Evolutionary conservation across 1,284 basidiomycete genomes (phyloP), one percentile per base, ranked within the genome.

Genomic region (Lentinula novae-zelandiae): DNA sequence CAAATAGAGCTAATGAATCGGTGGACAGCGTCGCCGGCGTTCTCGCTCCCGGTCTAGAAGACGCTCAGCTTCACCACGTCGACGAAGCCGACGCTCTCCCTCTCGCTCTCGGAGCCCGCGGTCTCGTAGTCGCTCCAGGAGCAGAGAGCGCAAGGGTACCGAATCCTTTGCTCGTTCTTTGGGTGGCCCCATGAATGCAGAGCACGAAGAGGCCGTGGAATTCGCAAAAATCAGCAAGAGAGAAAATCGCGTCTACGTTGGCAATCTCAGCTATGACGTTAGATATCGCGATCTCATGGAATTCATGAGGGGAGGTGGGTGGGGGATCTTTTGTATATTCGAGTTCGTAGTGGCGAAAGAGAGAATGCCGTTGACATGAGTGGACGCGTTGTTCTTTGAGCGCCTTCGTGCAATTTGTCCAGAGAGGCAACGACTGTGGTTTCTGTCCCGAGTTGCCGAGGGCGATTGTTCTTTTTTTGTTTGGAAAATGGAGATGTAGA

Each of bases 211-310:
- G 73, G 93, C 93, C 13, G 87, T 85, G 68, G 93, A 93, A 71
- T 93, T 95, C 68, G 89, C 93, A 69, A 95, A 96, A 75, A 84
- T 89, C 71, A 95, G 92, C 87, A 93, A 96, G 82, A 88, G 94
- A 81, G 95, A 98, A 82, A 96, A 98, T 77, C 85, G 96, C 66
- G 94, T 98, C 70, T 98, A 99, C 72, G 94, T 98, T 74, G 96
- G 96, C 72, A 98, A 98, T 76, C 86, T 98, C 76, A 92, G 90
- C 73, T 98, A 97, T 83, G 93, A 96, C 75, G 93, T 95, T 86
- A 96, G 92, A 79, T 97, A 96, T 81, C 88, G 92, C 78, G 95
- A 97, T 81, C 83, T 98, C 78, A 94, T 95, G 85, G 92, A 95
- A 87, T 96, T 96, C 74, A 96, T 96, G 93, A 85, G 90, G 87